Evolutionary conservation across 2,329 filamentous ascomycete genomes (phyloP).

Genomic region (Fusarium praegraminearum): DNA sequence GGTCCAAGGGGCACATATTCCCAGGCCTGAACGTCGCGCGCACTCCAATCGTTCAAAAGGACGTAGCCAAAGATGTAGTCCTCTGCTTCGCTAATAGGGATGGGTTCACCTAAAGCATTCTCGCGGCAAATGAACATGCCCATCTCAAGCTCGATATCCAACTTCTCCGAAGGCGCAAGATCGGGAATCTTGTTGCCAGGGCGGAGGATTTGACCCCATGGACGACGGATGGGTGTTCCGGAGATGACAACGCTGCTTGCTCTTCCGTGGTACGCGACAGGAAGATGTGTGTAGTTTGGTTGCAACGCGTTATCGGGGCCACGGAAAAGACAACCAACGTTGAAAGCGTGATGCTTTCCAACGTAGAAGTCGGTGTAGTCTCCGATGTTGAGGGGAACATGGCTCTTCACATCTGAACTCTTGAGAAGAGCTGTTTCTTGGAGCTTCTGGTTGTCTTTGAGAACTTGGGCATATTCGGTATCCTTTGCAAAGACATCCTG

Average conservation of each 20-base stretch:
- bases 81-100: conserved; percentile 74
- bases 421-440: conserved; percentile 48
- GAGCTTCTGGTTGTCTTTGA: conserved; percentile 54
- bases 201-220: conserved; percentile 77
- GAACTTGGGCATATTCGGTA: conserved; percentile 54
- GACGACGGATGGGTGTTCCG: conserved; percentile 77
- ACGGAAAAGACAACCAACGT: conserved; percentile 77
- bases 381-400: conserved; percentile 80
- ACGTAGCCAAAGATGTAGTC: conserved; percentile 76
- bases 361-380: conserved; percentile 91
- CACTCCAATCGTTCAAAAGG: conserved; percentile 73
- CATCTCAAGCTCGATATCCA: conserved; percentile 84
- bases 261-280: conserved; percentile 84
- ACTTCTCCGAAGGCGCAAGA: conserved; percentile 67
- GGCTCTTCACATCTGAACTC: conserved; percentile 67
- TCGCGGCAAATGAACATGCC: conserved; percentile 78
- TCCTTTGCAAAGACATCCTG: conserved; percentile 70
- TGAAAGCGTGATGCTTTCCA: conserved; percentile 80
- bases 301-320: conserved; percentile 80
- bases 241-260: conserved; percentile 81
- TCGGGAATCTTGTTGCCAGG: conserved; percentile 61
- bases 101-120: conserved; percentile 74
- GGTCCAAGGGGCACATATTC: conserved; percentile 73
- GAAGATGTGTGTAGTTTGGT: conserved; percentile 84
- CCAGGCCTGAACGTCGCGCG: conserved; percentile 70